Conservation (phyloP, 2,329 filamentous ascomycete genomes). For the Colletotrichum sp. region DNA sequence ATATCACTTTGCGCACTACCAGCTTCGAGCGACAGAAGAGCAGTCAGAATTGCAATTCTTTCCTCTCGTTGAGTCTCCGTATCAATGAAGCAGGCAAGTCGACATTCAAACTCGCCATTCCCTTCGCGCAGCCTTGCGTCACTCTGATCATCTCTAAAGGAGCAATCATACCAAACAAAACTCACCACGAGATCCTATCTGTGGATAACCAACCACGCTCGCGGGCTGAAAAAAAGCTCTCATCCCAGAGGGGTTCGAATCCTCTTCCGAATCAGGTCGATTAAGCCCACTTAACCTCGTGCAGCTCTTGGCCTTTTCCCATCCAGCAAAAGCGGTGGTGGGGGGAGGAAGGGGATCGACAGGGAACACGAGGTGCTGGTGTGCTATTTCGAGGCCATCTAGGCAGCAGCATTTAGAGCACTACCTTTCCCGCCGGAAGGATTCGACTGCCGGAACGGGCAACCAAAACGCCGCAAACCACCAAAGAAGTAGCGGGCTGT, state of each 20-base stretch:
- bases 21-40: not conserved
- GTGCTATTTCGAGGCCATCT: slow-evolving; percentile 2
- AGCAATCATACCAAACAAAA: not conserved
- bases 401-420: slow-evolving; percentile 14
- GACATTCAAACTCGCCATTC: not conserved
- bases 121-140: not conserved
- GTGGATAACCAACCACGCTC: not conserved
- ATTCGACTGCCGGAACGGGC: not conserved
- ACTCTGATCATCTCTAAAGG: not conserved
- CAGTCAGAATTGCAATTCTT: not conserved
- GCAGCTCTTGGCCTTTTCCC: not conserved
- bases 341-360: not conserved
- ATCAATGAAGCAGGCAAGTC: not conserved
- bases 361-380: slow-evolving; percentile 3
- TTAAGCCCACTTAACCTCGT: not conserved
- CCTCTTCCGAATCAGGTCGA: not conserved
- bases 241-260: not conserved
- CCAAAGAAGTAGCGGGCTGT: not conserved
- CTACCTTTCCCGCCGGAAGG: not conserved
- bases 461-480: not conserved
- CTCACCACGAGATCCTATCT: not conserved
- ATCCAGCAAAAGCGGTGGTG: not conserved
- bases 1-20: not conserved
- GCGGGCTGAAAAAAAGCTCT: not conserved
- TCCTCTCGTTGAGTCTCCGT: not conserved